Percentiles rank a stretch among this genome's conserved stretches.
Evolutionary conservation across 495 filamentous ascomycete species (phyloP).

Genomic region (Neurospora tetraspora): DNA sequence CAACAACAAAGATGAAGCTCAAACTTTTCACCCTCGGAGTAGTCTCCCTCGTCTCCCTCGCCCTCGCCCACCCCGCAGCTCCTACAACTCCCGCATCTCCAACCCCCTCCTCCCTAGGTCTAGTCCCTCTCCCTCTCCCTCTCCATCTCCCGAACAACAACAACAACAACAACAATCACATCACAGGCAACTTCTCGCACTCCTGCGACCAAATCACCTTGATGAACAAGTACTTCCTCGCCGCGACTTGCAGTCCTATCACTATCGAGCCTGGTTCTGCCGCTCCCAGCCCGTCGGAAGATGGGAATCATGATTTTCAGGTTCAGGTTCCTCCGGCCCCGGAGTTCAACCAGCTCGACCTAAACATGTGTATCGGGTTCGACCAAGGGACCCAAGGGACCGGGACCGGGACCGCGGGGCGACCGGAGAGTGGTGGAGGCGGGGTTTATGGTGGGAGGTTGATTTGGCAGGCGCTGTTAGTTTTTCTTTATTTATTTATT

Average conservation of each 20-base stretch:
- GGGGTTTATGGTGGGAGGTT: slow-evolving; percentile 7
- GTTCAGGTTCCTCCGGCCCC: not conserved
- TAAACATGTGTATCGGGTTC: slow-evolving; percentile 12
- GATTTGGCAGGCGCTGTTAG: not conserved
- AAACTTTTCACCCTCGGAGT: too few relatives aligned
- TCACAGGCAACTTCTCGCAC: slow-evolving; percentile 6
- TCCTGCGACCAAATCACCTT: slow-evolving; percentile 12
- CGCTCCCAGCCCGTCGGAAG: not conserved
- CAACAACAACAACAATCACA: not conserved
- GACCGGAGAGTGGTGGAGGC: not conserved
- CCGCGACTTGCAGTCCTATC: slow-evolving; percentile 2
- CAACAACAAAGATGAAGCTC: not conserved
- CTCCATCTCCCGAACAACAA: too few relatives aligned
- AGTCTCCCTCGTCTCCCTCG: too few relatives aligned
- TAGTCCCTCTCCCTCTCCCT: not conserved
- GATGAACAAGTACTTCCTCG: not conserved
- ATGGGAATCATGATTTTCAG: not conserved
- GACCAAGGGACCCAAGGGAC: not conserved
- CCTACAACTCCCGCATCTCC: too few relatives aligned
- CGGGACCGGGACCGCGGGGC: not conserved
- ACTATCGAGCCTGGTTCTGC: not conserved
- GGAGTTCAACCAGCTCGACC: slow-evolving; percentile 6
- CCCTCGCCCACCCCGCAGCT: too few relatives aligned
- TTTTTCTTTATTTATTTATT: too few relatives aligned
- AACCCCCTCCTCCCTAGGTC: too few relatives aligned